Evolutionary conservation across 805 yeast genomes (phyloP), one percentile per base, ranked within the genome.

Genomic region (Priceomyces melissophilus): DNA sequence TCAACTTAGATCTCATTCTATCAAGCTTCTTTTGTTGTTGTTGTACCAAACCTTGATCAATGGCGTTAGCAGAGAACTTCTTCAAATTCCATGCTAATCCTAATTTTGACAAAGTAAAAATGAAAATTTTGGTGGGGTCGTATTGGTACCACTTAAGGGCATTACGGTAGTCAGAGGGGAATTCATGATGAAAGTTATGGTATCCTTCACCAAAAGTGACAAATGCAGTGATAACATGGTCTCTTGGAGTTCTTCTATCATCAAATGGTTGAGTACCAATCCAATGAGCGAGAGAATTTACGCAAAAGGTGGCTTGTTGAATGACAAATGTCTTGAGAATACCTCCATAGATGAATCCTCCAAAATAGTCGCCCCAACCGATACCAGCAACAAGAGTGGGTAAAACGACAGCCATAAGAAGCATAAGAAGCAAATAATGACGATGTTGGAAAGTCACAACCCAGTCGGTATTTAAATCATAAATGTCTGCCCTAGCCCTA

Each of bases 121-220:
- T 84, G 39, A 75, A 53, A 36, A 78, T 55, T 66, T 85, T 85
- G 37, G 93, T 84, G 50, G 95, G 95, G 61, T 86, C 95, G 58
- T 80, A 85, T 73, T 85, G 91, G 71, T 81, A 85, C 93, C 93
- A 85, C 60, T 79, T 82, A 58, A 85, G 74, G 13, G 93, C 93
- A 59, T 85, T 85, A 76, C 95, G 79, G 76, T 85, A 86, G 67
- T 86, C 95, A 13, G 87, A 77, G 54, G 95, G 93, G 76, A 85
- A 86, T 71, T 85, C 95, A 62, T 86, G 95, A 64, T 86, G 95
- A 80, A 85, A 86, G 67, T 86, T 86, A 58, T 86, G 93, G 73
- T 85, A 84, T 48, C 95, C 95, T 67, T 86, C 95, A 64, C 95
- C 95, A 56, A 85, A 84, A 0, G 95, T 86, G 44, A 84, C 88